Evolutionary conservation across 495 filamentous ascomycete species (phyloP), one percentile per base, ranked within the genome.

Genomic region (Aspergillus cavernicola): DNA sequence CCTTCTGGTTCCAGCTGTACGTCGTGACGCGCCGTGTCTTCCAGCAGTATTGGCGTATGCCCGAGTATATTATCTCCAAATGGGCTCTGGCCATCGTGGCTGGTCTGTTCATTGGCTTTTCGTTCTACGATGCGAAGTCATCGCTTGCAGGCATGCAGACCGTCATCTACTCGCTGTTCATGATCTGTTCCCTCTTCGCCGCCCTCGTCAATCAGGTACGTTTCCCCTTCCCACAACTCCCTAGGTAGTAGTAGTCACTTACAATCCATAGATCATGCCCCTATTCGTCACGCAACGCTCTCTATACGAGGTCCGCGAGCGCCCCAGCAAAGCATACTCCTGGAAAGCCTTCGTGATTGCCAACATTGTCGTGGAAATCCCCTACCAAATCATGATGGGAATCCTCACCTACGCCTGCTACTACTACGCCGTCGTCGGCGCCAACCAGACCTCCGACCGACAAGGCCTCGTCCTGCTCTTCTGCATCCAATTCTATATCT

Each of bases 61-160:
- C 80, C 0, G 68, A 69, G 24, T 84, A 83, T 53, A 65, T 82
- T 23, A 68, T 70, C 20, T 66, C 69, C 32, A 73, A 74, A 55
- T 68, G 80, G 44, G 67, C 80, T 24, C 67, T 88, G 0, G 78
- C 80, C 35, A 71, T 69, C 33, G 33, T 60, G 0, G 64, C 60
- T 7, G 66, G 77, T 4, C 73, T 95, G 9, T 93, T 96, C 73
- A 90, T 92, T 62, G 89, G 88, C 13, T 92, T 96, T 70, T 88
- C 88, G 35, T 95, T 96, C 74, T 90, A 80, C 52, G 85, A 81
- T 62, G 76, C 79, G 1, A 71, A 82, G 10, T 87, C 92, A 63
- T 38, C 35, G 35, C 35, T 38, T 16, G 35, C 35, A 6, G 90
- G 89, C 26, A 80, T 95, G 16, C 89, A 92, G 61, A 90, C 92